A percentile compares a stretch with the other conserved stretches of the same genome.
Conservation (phyloP, 176 grass and related monocot genomes). For the Canna indica region DNA sequence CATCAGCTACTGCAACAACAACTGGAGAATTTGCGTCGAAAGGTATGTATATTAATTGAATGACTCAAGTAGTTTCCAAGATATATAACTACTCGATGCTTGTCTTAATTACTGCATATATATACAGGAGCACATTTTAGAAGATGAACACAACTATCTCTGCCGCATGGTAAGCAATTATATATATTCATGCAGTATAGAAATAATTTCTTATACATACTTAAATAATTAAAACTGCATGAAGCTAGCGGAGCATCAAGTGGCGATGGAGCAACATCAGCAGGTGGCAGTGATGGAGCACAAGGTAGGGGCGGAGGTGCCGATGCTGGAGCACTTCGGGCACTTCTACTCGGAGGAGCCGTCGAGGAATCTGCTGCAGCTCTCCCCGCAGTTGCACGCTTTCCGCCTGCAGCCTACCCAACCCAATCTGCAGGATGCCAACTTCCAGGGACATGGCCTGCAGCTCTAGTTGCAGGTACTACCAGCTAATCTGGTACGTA, state of each 20-base stretch:
- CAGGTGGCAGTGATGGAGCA: constrained; percentile 24
- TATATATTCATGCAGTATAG: no score
- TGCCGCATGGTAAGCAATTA: constrained; percentile 40
- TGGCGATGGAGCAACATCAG: constrained; percentile 31
- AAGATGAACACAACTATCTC: constrained; percentile 60
- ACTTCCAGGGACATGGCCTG: constrained; percentile 52
- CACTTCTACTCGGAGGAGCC: constrained; percentile 31
- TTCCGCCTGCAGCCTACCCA: constrained; percentile 77
- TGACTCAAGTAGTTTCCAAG: no score
- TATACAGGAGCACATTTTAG: constrained; percentile 71
- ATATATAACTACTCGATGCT: background rate
- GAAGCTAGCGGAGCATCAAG: background rate
- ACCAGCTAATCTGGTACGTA: constrained; percentile 60
- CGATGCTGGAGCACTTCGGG: constrained; percentile 41
- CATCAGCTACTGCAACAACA: constrained; percentile 72
- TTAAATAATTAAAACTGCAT: no score
- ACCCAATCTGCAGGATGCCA: constrained; percentile 72
- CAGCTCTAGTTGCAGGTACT: no score
- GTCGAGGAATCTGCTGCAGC: constrained; percentile 52
- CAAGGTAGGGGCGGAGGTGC: constrained; percentile 19
- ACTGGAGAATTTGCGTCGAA: constrained; percentile 72
- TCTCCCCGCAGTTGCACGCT: constrained; percentile 36
- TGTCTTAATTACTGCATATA: background rate
- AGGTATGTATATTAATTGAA: constrained; percentile 26
- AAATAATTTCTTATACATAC: no score